Evolutionary conservation across 1,139 yeast genomes (phyloP).

Genomic region (Lodderomyces theae): DNA sequence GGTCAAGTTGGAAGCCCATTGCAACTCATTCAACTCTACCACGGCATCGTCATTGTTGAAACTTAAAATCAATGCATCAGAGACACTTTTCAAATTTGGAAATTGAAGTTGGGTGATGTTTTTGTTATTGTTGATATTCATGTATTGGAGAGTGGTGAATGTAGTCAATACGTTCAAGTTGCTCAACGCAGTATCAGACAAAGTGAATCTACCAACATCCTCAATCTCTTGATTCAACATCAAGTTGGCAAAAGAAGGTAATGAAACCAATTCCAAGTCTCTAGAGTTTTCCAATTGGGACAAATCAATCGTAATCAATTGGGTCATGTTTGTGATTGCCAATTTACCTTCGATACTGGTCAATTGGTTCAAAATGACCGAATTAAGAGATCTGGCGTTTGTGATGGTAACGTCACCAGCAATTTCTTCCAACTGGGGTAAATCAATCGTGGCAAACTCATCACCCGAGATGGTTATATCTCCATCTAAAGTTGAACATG

Average conservation of each 20-base stretch:
- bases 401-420: constrained; percentile 34
- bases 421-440: constrained; percentile 33
- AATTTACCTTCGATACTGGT: constrained; percentile 37
- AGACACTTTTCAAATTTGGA: constrained; percentile 31
- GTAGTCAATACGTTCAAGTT: constrained; percentile 37
- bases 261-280: constrained; percentile 37
- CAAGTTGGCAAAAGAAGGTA: constrained; percentile 42
- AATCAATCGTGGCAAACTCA: constrained; percentile 32
- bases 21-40: constrained; percentile 35
- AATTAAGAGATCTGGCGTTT: constrained; percentile 43
- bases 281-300: constrained; percentile 29
- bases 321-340: constrained; percentile 38
- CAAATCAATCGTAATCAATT: constrained; percentile 40
- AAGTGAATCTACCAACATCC: constrained; percentile 31
- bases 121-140: constrained; percentile 47
- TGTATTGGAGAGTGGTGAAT: constrained; percentile 32
- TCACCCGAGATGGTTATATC: constrained; percentile 40
- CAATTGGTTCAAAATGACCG: constrained; percentile 32
- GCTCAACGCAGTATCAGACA: constrained; percentile 46
- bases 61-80: constrained; percentile 37
- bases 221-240: constrained; percentile 39
- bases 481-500: constrained; percentile 45
- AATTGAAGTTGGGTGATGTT: constrained; percentile 40
- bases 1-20: constrained; percentile 46
- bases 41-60: constrained; percentile 46